These are phyloP conservation scores for Coccomyxa subellipsoidea DNA, from an alignment of 163 green algal species.

Conservation along the genomic window DNA sequence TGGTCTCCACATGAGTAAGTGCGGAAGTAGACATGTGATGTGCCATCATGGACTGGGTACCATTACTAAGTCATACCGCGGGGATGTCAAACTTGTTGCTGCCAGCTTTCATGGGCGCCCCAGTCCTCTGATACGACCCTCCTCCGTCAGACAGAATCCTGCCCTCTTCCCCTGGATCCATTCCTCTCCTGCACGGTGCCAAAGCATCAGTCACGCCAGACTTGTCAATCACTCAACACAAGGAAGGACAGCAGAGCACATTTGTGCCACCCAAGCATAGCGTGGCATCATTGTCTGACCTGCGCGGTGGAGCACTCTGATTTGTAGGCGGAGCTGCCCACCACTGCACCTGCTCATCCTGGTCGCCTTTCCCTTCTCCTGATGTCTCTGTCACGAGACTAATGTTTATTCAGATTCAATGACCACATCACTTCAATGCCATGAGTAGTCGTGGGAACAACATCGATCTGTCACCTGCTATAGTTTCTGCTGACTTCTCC, in stretches of 20 bases:
- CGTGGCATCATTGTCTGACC: background rate
- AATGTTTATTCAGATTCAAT: too few species aligned
- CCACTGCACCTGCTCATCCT: background rate
- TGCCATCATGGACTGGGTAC: background rate
- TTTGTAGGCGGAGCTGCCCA: background rate
- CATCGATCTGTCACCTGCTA: background rate
- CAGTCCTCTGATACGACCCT: background rate
- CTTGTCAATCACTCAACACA: too few species aligned
- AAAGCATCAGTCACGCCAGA: too few species aligned
- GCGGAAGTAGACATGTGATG: too few species aligned
- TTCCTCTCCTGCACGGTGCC: background rate
- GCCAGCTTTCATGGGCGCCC: background rate
- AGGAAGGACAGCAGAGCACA: too few species aligned
- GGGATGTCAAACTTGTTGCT: slow-evolving; percentile 10
- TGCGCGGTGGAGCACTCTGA: background rate
- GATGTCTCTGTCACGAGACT: background rate
- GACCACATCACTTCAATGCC: too few species aligned
- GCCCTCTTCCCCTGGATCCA: background rate
- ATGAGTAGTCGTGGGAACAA: too few species aligned
- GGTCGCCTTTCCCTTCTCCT: background rate
- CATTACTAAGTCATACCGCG: background rate
- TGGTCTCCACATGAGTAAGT: too few species aligned
- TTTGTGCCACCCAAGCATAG: too few species aligned
- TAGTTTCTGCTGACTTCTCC: background rate
- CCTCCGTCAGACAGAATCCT: background rate